Evolutionary conservation across 768 basidiomycete species (phyloP).

Genomic region (Pholiota molesta): DNA sequence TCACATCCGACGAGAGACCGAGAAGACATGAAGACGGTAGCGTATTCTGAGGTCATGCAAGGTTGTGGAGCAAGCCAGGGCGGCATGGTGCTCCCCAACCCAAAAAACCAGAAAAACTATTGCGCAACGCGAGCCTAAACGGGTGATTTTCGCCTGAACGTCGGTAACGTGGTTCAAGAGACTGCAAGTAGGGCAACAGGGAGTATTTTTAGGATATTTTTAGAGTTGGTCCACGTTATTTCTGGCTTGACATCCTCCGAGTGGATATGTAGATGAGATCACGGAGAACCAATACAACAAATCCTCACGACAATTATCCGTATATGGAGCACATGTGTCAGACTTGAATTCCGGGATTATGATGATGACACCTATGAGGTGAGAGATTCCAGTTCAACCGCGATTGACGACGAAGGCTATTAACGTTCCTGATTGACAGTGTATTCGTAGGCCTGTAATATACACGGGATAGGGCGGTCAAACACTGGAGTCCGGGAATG

Average conservation of each 20-base stretch:
- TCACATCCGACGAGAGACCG: conserved; percentile 16
- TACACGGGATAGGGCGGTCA: not conserved
- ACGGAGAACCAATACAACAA: not conserved
- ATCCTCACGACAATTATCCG: conserved; percentile 6
- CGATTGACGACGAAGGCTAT: not conserved
- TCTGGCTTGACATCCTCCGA: not conserved
- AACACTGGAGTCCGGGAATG: not conserved
- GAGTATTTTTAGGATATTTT: conserved; percentile 3
- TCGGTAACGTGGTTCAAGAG: conserved; percentile 22
- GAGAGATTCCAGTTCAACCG: not conserved
- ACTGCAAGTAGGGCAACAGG: not conserved
- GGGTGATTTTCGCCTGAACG: conserved; percentile 35
- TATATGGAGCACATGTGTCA: conserved; percentile 2
- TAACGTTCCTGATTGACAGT: not conserved
- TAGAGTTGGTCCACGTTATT: not conserved
- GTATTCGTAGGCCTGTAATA: not conserved
- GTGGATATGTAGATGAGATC: not conserved
- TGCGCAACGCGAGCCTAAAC: conserved; percentile 6
- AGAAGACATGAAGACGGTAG: conserved; percentile 4
- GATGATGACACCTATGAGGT: not conserved
- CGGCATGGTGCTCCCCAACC: not conserved
- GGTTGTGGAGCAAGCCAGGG: no score
- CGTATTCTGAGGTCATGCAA: not conserved
- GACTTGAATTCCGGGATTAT: not conserved
- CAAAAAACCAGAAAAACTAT: not conserved